Percentiles rank a stretch among this genome's conserved stretches.
Evolutionary conservation across 352 stramenopile species (phyloP).

Genomic region (Pythium rishiriense): DNA sequence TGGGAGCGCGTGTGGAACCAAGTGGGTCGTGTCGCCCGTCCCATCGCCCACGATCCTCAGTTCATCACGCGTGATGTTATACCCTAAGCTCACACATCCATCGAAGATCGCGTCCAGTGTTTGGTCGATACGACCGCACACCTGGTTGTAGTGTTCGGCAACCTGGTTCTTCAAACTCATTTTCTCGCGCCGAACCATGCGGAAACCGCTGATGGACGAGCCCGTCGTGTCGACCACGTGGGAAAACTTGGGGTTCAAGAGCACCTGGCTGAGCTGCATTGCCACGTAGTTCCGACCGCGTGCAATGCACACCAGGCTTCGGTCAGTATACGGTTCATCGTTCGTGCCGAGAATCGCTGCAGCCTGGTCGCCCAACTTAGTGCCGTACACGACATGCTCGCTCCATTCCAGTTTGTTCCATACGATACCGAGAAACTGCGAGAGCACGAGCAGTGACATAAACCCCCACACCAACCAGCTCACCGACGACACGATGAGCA

Average conservation of each 20-base stretch:
- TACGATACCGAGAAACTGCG: slow-evolving; percentile 12
- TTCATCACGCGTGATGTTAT: slow-evolving; percentile 22
- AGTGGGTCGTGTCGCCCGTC: neutral
- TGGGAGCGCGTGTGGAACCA: slow-evolving; percentile 21
- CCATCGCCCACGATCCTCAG: slow-evolving; percentile 20
- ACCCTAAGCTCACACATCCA: slow-evolving; percentile 20
- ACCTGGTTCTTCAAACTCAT: neutral
- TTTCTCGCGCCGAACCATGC: slow-evolving; percentile 20
- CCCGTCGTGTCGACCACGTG: slow-evolving; percentile 6
- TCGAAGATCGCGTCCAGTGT: slow-evolving; percentile 18
- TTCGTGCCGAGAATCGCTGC: slow-evolving; percentile 13
- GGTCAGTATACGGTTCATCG: slow-evolving; percentile 26
- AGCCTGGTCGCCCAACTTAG: neutral
- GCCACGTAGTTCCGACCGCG: slow-evolving; percentile 9
- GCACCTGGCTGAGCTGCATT: slow-evolving; percentile 9
- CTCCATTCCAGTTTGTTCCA: neutral
- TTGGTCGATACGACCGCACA: slow-evolving; percentile 11
- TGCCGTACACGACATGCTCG: neutral
- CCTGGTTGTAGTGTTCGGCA: neutral
- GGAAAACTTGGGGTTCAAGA: slow-evolving; percentile 2
- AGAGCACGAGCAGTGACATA: slow-evolving; percentile 4
- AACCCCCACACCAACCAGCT: slow-evolving; percentile 10
- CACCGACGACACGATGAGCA: too few relatives aligned
- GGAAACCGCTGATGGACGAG: slow-evolving; percentile 23
- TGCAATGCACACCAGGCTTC: slow-evolving; percentile 19